Evolutionary conservation across 1,139 yeast genomes (phyloP).

Genomic region (Yamadazyma diddensiae): DNA sequence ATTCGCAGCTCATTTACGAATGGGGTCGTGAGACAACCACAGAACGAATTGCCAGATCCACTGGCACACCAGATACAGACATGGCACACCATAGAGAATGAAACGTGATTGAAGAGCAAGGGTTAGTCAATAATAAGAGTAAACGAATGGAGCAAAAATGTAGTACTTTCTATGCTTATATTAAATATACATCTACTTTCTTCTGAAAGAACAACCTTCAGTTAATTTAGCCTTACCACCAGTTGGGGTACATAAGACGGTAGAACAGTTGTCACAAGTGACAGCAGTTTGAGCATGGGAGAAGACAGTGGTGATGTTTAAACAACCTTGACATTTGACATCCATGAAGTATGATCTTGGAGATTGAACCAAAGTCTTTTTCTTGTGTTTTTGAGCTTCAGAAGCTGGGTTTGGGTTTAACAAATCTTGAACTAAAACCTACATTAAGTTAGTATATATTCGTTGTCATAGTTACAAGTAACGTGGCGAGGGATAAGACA

Average conservation of each 20-base stretch:
- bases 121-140: too few relatives aligned
- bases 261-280: slow-evolving; percentile 98
- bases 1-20: slow-evolving; percentile 1
- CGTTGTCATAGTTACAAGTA: too few relatives aligned
- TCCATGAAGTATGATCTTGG: slow-evolving; percentile 99
- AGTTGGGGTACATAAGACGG: slow-evolving; percentile 98
- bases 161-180: slow-evolving; percentile 12
- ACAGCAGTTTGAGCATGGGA: slow-evolving; percentile 99
- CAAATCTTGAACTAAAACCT: slow-evolving; percentile 97
- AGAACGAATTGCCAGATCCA: not conserved
- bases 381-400: slow-evolving; percentile 96
- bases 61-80: not conserved
- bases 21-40: too few relatives aligned
- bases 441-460: slow-evolving; percentile 5
- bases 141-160: too few relatives aligned
- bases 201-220: slow-evolving; percentile 99
- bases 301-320: slow-evolving; percentile 98
- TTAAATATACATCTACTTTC: slow-evolving; percentile 60
- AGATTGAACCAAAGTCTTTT: slow-evolving; percentile 93
- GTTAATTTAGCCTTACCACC: slow-evolving; percentile 99
- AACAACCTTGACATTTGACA: slow-evolving; percentile 99
- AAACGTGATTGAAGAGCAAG: too few relatives aligned
- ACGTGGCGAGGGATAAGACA: too few relatives aligned
- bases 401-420: slow-evolving; percentile 97
- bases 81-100: not conserved